These are phyloP conservation scores for Triticum turgidum DNA, from an alignment of 176 grass and related monocot genomes.

Conservation along the genomic window DNA sequence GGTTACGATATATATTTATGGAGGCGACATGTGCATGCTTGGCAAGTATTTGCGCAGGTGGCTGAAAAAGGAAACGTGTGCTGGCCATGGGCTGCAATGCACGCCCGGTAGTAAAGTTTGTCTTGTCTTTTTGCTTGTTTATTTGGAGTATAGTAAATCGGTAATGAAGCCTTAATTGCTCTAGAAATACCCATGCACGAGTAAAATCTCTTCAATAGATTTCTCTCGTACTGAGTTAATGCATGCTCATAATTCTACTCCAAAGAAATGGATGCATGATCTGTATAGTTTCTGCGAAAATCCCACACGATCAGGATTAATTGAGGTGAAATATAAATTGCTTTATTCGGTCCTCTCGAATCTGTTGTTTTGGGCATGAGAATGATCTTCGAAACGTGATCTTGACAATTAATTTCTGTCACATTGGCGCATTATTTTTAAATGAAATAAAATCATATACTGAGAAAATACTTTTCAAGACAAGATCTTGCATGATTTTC, in stretches of 20 bases:
- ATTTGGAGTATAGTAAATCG: neutral
- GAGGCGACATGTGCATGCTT: neutral
- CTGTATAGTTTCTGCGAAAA: too few species aligned
- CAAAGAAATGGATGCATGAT: too few species aligned
- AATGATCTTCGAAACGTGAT: neutral
- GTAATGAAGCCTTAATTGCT: neutral
- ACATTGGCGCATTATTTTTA: neutral
- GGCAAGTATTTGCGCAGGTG: neutral
- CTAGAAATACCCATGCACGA: neutral
- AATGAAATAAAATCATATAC: neutral
- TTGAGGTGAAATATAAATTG: neutral
- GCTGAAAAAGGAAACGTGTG: neutral
- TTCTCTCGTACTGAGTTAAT: neutral
- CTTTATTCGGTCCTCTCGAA: neutral
- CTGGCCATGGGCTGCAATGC: neutral
- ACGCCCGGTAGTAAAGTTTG: neutral
- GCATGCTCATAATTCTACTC: neutral
- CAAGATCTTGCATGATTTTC: neutral
- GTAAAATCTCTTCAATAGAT: neutral
- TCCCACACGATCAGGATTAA: too few species aligned
- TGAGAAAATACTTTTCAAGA: neutral
- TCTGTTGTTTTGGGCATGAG: neutral
- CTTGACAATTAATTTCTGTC: neutral
- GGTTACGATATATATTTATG: neutral
- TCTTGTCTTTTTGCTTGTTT: neutral